Evolutionary conservation across 148 eudicot genomes (phyloP).

Genomic region (Cornus controversa): DNA sequence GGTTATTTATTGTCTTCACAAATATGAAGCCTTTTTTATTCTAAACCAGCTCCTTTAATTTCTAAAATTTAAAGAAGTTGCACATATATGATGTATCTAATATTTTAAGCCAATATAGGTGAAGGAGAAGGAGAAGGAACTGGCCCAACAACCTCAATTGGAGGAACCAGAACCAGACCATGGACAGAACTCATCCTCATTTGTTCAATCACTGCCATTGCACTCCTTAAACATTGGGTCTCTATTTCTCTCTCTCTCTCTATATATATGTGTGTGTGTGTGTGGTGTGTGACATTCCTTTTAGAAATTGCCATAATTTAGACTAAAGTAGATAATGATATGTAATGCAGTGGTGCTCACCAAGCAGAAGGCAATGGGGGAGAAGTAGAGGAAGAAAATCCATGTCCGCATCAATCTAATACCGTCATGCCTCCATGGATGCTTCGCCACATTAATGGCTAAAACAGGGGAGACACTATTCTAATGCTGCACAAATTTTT

Average conservation of each 20-base stretch:
- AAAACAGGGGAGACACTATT: not conserved
- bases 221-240: conserved; percentile 40
- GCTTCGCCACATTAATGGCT: conserved; percentile 13
- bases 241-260: not conserved
- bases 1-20: too few relatives aligned
- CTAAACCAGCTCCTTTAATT: not conserved
- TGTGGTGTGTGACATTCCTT: too few relatives aligned
- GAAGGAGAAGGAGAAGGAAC: conserved; percentile 49
- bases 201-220: conserved; percentile 32
- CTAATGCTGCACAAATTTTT: not conserved
- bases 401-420: conserved; percentile 6
- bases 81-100: not conserved
- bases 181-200: conserved; percentile 29
- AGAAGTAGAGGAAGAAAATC: conserved; percentile 11
- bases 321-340: too few relatives aligned
- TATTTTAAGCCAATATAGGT: conserved; percentile 30
- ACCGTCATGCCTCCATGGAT: conserved; percentile 26
- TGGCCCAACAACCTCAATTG: conserved; percentile 25
- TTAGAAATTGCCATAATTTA: not conserved
- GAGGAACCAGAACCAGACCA: conserved; percentile 43
- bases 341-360: conserved; percentile 12
- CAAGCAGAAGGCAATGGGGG: conserved; percentile 4
- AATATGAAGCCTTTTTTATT: not conserved
- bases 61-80: not conserved
- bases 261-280: not conserved